A percentile compares a stretch with the other conserved stretches of the same genome.
phyloP scores from a whole-genome alignment of 192 early-diverging fungal species.

The Linnemannia exigua region DNA sequence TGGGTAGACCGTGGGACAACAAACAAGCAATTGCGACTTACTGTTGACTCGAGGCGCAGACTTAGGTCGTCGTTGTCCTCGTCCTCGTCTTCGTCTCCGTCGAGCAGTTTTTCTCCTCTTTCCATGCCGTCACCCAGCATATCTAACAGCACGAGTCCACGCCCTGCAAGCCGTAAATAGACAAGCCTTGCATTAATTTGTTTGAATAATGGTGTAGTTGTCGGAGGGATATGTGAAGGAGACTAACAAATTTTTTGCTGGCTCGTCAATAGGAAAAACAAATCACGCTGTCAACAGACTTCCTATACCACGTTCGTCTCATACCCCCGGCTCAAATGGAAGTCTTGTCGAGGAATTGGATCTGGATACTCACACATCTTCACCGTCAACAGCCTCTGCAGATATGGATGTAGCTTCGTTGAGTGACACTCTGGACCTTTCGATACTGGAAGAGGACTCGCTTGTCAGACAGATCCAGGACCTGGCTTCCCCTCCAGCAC shows the following conservation, averaged over 20 bases:
- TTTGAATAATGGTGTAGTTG: not conserved
- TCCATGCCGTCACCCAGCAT: too few relatives aligned
- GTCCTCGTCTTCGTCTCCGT: not conserved
- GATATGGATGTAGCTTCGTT: not conserved
- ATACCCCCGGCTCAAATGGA: not conserved
- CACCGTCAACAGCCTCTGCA: not conserved
- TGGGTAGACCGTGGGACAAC: not conserved
- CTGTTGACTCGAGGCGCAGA: not conserved
- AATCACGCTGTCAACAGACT: not conserved
- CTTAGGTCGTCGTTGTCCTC: not conserved
- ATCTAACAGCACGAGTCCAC: not conserved
- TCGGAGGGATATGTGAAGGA: not conserved
- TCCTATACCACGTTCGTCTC: not conserved
- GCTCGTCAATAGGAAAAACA: not conserved
- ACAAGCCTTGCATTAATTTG: not conserved
- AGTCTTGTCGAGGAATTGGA: not conserved
- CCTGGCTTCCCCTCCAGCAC: not conserved
- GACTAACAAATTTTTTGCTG: not conserved
- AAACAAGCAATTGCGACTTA: not conserved
- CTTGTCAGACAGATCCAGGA: conserved; percentile 10
- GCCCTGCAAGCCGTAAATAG: not conserved
- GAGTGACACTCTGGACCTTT: not conserved
- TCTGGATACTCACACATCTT: not conserved
- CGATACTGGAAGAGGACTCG: conserved; percentile 23
- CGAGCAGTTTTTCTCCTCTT: too few relatives aligned